Conservation (phyloP, 345 rosid species). For the Populus alba region DNA sequence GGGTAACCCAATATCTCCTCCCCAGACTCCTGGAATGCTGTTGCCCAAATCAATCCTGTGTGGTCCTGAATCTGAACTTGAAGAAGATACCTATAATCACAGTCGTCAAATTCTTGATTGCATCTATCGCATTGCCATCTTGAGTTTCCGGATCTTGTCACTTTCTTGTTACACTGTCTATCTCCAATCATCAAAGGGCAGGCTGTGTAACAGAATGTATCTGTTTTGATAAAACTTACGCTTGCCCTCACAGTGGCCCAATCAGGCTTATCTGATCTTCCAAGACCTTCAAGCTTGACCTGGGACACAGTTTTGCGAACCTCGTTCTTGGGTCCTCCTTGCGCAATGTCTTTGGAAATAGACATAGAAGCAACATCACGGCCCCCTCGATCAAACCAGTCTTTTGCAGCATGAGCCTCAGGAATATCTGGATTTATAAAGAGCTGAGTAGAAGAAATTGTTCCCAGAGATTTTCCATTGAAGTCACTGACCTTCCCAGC, state of each 20-base stretch:
- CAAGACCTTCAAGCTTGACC: constrained; percentile 88
- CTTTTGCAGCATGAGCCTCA: constrained; percentile 56
- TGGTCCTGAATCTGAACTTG: constrained; percentile 91
- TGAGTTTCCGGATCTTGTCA: constrained; percentile 45
- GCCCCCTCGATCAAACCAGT: constrained; percentile 80
- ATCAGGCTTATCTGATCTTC: constrained; percentile 85
- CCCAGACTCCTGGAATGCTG: constrained; percentile 84
- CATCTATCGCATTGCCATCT: constrained; percentile 86
- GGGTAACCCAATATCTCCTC: constrained; percentile 77
- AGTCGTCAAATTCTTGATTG: constrained; percentile 79
- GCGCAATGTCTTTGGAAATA: constrained; percentile 67
- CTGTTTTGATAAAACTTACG: constrained; percentile 66
- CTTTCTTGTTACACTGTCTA: constrained; percentile 82
- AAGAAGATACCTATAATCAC: constrained; percentile 84
- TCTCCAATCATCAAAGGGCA: constrained; percentile 89
- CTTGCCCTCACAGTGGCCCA: constrained; percentile 77
- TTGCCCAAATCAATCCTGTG: constrained; percentile 74
- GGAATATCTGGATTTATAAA: constrained; percentile 79
- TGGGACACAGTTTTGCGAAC: constrained; percentile 64
- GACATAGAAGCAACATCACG: constrained; percentile 52
- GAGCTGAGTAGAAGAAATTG: constrained; percentile 77
- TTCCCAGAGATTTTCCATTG: constrained; percentile 80
- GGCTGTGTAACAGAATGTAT: constrained; percentile 81
- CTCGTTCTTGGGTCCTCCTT: constrained; percentile 57
- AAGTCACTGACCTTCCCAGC: constrained; percentile 86